phyloP scores from a whole-genome alignment of 176 grass and related monocot species.

The Cenchrus americanus region DNA sequence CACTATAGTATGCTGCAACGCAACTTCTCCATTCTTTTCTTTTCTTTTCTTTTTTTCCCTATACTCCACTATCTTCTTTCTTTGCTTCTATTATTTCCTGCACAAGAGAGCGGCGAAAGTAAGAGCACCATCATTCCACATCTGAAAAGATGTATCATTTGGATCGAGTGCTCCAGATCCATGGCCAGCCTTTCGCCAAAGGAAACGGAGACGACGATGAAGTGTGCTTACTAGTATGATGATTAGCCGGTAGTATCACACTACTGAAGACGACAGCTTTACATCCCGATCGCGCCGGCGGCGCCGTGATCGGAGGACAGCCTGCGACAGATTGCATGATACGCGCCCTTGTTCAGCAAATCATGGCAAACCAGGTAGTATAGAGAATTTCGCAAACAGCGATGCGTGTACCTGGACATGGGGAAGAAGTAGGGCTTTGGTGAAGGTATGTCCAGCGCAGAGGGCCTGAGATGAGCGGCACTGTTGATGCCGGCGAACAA shows the following conservation, averaged over 20 bases:
- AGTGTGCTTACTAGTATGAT: constrained; percentile 91
- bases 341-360: constrained; percentile 13
- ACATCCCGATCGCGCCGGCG: constrained; percentile 84
- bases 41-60: too few relatives aligned
- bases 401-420: constrained; percentile 72
- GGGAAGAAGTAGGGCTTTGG: constrained; percentile 80
- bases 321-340: constrained; percentile 55
- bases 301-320: constrained; percentile 82
- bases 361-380: constrained; percentile 20
- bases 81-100: constrained; percentile 78
- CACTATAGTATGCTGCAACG: constrained; percentile 63
- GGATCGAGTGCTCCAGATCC: constrained; percentile 26
- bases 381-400: not conserved
- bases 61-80: constrained; percentile 66
- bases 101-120: constrained; percentile 14
- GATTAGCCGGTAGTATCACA: constrained; percentile 66
- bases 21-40: constrained; percentile 51
- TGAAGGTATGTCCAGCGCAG: constrained; percentile 73
- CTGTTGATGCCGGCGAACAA: constrained; percentile 44
- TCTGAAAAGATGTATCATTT: constrained; percentile 41
- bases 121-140: constrained; percentile 49
- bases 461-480: constrained; percentile 55
- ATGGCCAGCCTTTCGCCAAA: constrained; percentile 26
- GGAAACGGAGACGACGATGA: not conserved
- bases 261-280: constrained; percentile 54